A percentile compares a stretch with the other conserved stretches of the same genome.
These are phyloP conservation scores for Salix purpurea DNA, from an alignment of 345 rosid genomes.

Conservation along the genomic window DNA sequence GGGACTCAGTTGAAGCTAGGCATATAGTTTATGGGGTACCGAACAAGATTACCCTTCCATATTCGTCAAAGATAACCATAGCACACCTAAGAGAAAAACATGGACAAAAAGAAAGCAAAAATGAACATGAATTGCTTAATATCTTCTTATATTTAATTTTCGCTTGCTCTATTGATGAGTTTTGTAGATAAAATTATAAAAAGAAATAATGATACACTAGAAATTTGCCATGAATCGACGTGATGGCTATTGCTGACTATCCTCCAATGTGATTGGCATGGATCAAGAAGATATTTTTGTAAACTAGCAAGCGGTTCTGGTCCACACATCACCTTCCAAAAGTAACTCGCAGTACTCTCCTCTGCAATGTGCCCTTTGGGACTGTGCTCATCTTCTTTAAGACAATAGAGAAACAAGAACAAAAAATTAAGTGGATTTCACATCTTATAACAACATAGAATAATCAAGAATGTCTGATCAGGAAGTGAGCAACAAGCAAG, in stretches of 20 bases:
- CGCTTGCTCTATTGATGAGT: no score
- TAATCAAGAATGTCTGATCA: not conserved
- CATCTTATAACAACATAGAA: not conserved
- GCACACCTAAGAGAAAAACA: no score
- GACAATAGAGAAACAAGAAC: not conserved
- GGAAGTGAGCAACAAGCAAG: conserved; percentile 42
- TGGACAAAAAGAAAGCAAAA: not conserved
- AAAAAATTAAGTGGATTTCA: not conserved
- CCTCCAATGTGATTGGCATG: not conserved
- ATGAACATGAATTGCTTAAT: not conserved
- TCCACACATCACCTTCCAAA: not conserved
- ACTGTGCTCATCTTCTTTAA: not conserved
- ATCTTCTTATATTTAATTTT: no score
- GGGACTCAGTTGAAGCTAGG: not conserved
- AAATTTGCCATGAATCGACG: not conserved
- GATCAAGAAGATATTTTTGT: not conserved
- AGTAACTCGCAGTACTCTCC: not conserved
- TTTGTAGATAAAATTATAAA: not conserved
- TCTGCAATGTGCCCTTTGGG: not conserved
- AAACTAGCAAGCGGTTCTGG: not conserved
- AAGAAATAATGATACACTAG: not conserved
- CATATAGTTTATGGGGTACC: not conserved
- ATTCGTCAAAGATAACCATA: not conserved
- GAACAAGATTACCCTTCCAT: not conserved
- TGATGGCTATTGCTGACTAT: not conserved